Percentiles rank a stretch among this genome's conserved stretches.
phyloP scores from a whole-genome alignment of 2,329 filamentous ascomycete genomes.

The Kalaharituber pfeilii region DNA sequence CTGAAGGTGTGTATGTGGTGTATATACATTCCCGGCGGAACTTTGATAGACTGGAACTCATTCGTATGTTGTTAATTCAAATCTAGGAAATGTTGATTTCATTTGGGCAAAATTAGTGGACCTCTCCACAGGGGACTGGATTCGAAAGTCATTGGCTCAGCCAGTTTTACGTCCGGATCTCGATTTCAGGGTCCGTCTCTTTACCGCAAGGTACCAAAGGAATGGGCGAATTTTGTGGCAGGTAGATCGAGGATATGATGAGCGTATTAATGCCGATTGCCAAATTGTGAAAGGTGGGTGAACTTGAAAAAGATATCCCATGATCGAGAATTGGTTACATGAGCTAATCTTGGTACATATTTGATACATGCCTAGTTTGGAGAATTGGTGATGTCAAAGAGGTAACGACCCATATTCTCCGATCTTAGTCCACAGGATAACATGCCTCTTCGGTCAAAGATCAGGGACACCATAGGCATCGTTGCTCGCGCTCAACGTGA shows the following conservation, averaged over 20 bases:
- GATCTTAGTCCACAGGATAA: neutral
- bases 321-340: neutral
- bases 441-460: neutral
- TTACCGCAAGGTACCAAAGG: slow-evolving; percentile 8
- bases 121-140: slow-evolving; percentile 15
- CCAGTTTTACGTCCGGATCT: neutral
- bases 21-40: too few species aligned
- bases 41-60: too few species aligned
- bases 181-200: neutral
- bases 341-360: neutral
- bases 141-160: slow-evolving; percentile 1
- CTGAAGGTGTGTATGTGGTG: neutral
- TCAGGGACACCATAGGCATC: neutral
- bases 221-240: slow-evolving; percentile 17
- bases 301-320: too few species aligned
- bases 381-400: slow-evolving; percentile 4
- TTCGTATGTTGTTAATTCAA: too few species aligned
- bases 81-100: slow-evolving; percentile 7
- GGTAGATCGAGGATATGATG: slow-evolving; percentile 12
- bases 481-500: slow-evolving; percentile 7
- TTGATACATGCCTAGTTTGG: slow-evolving; percentile 9
- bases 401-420: neutral
- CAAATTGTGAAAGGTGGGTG: slow-evolving; percentile 13
- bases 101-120: slow-evolving; percentile 7
- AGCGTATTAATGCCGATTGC: slow-evolving; percentile 5